Percentiles rank a stretch among this genome's conserved stretches.
These are phyloP conservation scores for Mycosarcoma maydis DNA, from an alignment of 1,284 basidiomycete species.

Conservation along the genomic window DNA sequence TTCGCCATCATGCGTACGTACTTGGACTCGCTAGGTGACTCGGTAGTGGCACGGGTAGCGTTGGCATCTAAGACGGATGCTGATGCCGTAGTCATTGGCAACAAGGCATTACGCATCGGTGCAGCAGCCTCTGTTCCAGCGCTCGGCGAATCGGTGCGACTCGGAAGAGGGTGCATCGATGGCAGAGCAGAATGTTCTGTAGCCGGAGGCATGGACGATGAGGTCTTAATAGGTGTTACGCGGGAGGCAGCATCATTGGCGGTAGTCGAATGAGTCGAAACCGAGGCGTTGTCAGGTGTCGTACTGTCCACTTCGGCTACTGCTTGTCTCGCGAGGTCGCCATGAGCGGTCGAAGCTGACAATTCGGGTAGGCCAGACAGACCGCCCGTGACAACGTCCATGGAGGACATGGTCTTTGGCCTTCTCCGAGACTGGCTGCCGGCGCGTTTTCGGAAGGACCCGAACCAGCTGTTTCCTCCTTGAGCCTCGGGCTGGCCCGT, in stretches of 20 bases:
- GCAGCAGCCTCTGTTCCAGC: slow-evolving; percentile 3
- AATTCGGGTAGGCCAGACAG: slow-evolving; percentile 2
- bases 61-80: slow-evolving; percentile 1
- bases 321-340: slow-evolving; percentile 12
- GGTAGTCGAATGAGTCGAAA: slow-evolving; percentile 35
- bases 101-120: slow-evolving; percentile 11
- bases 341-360: slow-evolving; percentile 10
- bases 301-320: slow-evolving; percentile 6
- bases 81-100: slow-evolving; percentile 1
- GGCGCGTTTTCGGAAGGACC: slow-evolving; percentile 43
- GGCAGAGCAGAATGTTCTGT: slow-evolving; percentile 14
- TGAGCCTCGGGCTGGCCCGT: slow-evolving; percentile 15
- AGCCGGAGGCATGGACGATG: slow-evolving; percentile 21
- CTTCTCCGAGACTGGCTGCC: slow-evolving; percentile 38
- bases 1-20: slow-evolving; percentile 25
- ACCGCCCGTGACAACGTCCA: slow-evolving; percentile 8
- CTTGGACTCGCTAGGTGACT: slow-evolving; percentile 41
- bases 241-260: slow-evolving; percentile 27
- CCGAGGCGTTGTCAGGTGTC: slow-evolving; percentile 30
- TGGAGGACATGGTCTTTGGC: slow-evolving; percentile 33
- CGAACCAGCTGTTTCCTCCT: slow-evolving; percentile 46
- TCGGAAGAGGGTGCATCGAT: slow-evolving; percentile 4
- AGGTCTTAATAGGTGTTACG: slow-evolving; percentile 8
- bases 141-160: background rate
- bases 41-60: slow-evolving; percentile 17